A percentile compares a stretch with the other conserved stretches of the same genome.
Conservation (phyloP, 495 filamentous ascomycete genomes). For the Aspergillus panamensis region DNA sequence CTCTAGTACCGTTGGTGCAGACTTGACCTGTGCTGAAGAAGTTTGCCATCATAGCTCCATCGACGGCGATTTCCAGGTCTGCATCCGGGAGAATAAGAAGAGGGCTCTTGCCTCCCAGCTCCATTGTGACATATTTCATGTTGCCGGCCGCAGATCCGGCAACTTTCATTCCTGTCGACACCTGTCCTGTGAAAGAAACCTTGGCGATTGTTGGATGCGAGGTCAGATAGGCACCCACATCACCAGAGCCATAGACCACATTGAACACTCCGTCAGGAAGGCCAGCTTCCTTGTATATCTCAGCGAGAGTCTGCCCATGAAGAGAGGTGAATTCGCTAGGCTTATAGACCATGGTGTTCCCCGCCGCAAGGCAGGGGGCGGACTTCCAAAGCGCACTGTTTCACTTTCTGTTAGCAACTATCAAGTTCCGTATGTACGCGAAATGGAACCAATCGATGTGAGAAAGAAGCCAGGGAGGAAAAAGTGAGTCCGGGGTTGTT, state of each 20-base stretch:
- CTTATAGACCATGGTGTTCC: conserved; percentile 87
- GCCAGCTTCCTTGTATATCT: conserved; percentile 69
- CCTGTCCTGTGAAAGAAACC: conserved; percentile 82
- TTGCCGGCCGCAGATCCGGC: conserved; percentile 63
- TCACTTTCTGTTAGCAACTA: not conserved
- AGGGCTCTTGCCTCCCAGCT: conserved; percentile 78
- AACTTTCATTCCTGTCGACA: conserved; percentile 71
- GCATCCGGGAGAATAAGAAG: conserved; percentile 68
- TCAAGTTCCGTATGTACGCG: not conserved
- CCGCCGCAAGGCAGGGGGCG: conserved; percentile 74
- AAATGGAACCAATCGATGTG: not conserved
- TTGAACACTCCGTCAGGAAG: conserved; percentile 79
- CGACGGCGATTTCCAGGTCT: conserved; percentile 66
- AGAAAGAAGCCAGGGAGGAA: not conserved
- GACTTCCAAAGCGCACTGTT: conserved; percentile 75
- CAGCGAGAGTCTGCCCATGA: conserved; percentile 63
- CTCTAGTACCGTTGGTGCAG: conserved; percentile 79
- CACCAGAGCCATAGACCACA: conserved; percentile 69
- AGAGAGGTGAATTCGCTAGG: conserved; percentile 77
- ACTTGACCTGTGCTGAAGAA: conserved; percentile 82
- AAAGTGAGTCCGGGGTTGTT: not conserved
- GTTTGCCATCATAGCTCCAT: conserved; percentile 86
- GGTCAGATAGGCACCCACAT: conserved; percentile 66
- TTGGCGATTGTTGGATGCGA: conserved; percentile 67
- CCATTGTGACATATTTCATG: conserved; percentile 86